These are phyloP conservation scores for Phytophthora cactorum DNA, from an alignment of 352 stramenopile genomes.

Conservation along the genomic window DNA sequence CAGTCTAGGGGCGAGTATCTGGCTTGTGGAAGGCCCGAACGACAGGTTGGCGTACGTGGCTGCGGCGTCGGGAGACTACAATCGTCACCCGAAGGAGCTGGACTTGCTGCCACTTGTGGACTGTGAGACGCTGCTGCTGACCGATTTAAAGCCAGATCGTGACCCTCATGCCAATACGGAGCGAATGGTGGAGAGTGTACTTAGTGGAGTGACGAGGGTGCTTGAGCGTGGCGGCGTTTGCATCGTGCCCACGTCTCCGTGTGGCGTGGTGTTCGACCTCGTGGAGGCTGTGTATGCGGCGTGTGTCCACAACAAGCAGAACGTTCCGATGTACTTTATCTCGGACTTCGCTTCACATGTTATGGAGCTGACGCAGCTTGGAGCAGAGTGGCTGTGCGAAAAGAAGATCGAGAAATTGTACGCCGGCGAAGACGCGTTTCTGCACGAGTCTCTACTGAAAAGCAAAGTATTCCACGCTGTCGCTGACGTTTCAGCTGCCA, in stretches of 20 bases:
- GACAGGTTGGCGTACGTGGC: constrained; percentile 80
- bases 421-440: constrained; percentile 70
- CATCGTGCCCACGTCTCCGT: constrained; percentile 63
- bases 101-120: constrained; percentile 78
- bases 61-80: constrained; percentile 80
- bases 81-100: constrained; percentile 84
- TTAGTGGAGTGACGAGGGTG: constrained; percentile 63
- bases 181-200: constrained; percentile 70
- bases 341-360: constrained; percentile 56
- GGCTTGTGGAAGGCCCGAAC: constrained; percentile 73
- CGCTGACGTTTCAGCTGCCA: constrained; percentile 42
- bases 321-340: constrained; percentile 72
- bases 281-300: constrained; percentile 72
- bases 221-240: constrained; percentile 73
- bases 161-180: constrained; percentile 78
- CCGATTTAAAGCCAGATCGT: constrained; percentile 76
- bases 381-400: constrained; percentile 84
- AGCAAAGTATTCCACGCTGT: constrained; percentile 60
- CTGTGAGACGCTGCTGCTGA: constrained; percentile 81
- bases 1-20: constrained; percentile 72
- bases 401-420: constrained; percentile 87
- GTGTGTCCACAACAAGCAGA: constrained; percentile 52
- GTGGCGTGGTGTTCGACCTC: constrained; percentile 81
- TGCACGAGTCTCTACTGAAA: constrained; percentile 62
- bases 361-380: constrained; percentile 60